These are phyloP conservation scores for Aureobasidium melanogenum DNA, from an alignment of 2,329 filamentous ascomycete species.

Conservation along the genomic window DNA sequence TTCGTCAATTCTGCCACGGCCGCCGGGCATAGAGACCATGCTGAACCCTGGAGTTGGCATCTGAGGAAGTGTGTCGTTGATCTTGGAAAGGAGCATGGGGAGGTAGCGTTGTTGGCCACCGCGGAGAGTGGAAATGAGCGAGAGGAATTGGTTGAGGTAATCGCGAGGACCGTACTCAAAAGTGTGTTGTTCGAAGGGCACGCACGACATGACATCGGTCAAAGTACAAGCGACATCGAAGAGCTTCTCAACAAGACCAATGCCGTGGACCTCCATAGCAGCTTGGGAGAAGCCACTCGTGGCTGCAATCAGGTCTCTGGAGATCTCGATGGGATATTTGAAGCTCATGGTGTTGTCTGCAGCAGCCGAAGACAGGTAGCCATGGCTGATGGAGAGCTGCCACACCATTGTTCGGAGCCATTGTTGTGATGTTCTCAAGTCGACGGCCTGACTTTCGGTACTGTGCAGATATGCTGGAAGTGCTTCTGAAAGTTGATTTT, in stretches of 20 bases:
- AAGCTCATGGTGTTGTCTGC: constrained; percentile 53
- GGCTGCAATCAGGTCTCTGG: constrained; percentile 50
- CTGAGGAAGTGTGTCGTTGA: constrained; percentile 47
- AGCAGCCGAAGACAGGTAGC: constrained; percentile 48
- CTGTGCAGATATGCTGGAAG: constrained; percentile 48
- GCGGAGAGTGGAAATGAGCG: constrained; percentile 60
- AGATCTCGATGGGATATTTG: constrained; percentile 54
- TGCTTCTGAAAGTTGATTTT: constrained; percentile 43
- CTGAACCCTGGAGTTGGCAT: constrained; percentile 19
- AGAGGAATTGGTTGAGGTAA: constrained; percentile 60
- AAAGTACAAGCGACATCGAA: constrained; percentile 67
- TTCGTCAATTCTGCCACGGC: constrained; percentile 20
- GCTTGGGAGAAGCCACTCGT: constrained; percentile 63
- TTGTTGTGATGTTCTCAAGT: constrained; percentile 60
- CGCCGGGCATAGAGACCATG: constrained; percentile 19
- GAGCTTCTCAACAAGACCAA: constrained; percentile 72
- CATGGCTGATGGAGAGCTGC: constrained; percentile 60
- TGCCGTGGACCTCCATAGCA: constrained; percentile 65
- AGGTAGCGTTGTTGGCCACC: constrained; percentile 68
- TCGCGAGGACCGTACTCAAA: constrained; percentile 63
- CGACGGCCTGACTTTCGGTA: constrained; percentile 59
- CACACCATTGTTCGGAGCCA: constrained; percentile 65
- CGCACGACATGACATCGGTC: constrained; percentile 60
- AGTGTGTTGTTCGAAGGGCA: constrained; percentile 44
- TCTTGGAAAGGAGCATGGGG: constrained; percentile 66